Percentiles rank a stretch among this genome's conserved stretches.
These are phyloP conservation scores for Sporothrix phasma DNA, from an alignment of 2,329 filamentous ascomycete genomes.

Conservation along the genomic window DNA sequence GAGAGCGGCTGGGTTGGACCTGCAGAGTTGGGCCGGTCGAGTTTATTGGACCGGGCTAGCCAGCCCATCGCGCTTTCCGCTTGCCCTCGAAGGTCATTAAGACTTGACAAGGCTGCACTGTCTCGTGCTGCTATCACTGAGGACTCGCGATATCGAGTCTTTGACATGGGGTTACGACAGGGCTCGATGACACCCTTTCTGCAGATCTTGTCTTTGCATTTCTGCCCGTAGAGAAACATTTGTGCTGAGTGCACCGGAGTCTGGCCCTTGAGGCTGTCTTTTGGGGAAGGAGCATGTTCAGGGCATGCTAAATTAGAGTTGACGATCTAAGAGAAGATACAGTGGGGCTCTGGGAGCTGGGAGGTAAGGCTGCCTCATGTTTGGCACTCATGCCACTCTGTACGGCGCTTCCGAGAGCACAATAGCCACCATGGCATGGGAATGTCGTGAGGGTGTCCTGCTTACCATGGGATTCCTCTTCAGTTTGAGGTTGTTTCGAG, in stretches of 20 bases:
- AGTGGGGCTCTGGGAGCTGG: neutral
- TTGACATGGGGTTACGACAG: too few relatives aligned
- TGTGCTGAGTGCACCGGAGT: too few relatives aligned
- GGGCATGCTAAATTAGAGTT: neutral
- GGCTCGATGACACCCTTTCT: too few relatives aligned
- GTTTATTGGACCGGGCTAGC: neutral
- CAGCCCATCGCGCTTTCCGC: neutral
- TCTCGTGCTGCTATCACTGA: neutral
- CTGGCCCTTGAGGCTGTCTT: neutral
- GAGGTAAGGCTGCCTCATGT: too few relatives aligned
- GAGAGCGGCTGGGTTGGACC: neutral
- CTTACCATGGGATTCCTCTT: too few relatives aligned
- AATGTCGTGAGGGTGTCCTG: neutral
- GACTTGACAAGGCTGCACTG: neutral
- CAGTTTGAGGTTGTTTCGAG: too few relatives aligned
- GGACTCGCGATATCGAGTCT: too few relatives aligned
- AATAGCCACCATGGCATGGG: neutral
- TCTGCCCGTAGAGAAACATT: neutral
- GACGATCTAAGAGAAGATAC: neutral
- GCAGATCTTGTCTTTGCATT: too few relatives aligned
- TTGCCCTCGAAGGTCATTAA: conserved; percentile 3
- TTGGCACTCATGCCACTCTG: too few relatives aligned
- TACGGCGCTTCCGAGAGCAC: too few relatives aligned
- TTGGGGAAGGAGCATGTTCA: neutral
- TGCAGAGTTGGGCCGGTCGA: neutral